Conservation (phyloP, 2,329 filamentous ascomycete species). For the Aspergillus ibericus region DNA sequence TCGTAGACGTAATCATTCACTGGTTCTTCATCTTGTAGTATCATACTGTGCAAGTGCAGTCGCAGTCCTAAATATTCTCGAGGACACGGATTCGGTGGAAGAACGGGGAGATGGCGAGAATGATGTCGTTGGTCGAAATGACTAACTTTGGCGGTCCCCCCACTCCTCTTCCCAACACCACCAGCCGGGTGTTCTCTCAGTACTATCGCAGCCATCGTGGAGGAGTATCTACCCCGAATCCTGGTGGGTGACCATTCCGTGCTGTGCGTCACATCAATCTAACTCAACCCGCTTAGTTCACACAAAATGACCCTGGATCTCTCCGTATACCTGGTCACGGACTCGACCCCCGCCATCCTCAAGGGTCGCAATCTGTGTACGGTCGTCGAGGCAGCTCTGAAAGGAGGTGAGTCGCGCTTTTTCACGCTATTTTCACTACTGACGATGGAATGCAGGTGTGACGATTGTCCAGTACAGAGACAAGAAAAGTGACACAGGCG, state of each 20-base stretch:
- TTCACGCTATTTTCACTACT: constrained; percentile 2
- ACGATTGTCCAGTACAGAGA: constrained; percentile 89
- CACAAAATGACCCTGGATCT: constrained; percentile 62
- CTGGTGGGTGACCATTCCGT: background rate
- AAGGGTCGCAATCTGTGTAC: constrained; percentile 66
- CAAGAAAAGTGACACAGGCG: constrained; percentile 74
- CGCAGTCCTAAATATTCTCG: no score
- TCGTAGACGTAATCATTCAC: no score
- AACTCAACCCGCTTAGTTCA: background rate
- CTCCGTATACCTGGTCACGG: constrained; percentile 85
- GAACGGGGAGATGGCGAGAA: background rate
- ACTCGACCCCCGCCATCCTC: constrained; percentile 84
- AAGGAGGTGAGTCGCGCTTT: constrained; percentile 58
- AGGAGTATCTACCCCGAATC: background rate
- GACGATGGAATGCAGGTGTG: constrained; percentile 52
- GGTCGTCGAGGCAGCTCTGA: constrained; percentile 73
- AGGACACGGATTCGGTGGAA: background rate
- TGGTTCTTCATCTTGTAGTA: no score
- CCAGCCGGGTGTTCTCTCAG: background rate
- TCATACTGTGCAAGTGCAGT: no score
- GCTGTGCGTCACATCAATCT: background rate
- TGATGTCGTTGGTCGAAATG: background rate
- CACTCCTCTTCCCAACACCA: background rate
- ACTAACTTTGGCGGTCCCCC: background rate
- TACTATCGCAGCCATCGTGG: background rate